These are phyloP conservation scores for Euphrasia arctica DNA, from an alignment of 305 asterid genomes.

Conservation along the genomic window DNA sequence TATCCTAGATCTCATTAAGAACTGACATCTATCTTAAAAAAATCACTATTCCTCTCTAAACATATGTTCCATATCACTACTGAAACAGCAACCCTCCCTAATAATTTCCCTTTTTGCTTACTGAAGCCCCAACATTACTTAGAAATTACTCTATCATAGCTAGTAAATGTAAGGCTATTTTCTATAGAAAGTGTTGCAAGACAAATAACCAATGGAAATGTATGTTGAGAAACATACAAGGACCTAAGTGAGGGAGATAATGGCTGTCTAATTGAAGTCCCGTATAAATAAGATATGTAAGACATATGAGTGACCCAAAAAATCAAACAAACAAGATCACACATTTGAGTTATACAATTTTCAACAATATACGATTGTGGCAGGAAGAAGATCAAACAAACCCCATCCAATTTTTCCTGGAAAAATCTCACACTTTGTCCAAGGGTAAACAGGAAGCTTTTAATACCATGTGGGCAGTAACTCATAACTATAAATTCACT, in stretches of 20 bases:
- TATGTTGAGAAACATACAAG: neutral
- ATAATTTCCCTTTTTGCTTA: too few species aligned
- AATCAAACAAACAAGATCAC: neutral
- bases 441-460: neutral
- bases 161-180: conserved; percentile 8
- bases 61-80: too few species aligned
- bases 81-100: too few species aligned
- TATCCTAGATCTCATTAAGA: too few species aligned
- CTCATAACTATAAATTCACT: neutral
- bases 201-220: conserved; percentile 3
- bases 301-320: conserved; percentile 2
- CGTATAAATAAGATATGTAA: neutral
- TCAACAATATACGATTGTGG: neutral
- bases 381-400: neutral
- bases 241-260: neutral
- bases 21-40: too few species aligned
- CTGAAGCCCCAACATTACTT: too few species aligned
- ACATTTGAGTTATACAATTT: neutral
- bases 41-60: too few species aligned
- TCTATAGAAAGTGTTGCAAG: conserved; percentile 15
- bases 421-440: neutral
- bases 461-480: neutral
- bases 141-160: too few species aligned
- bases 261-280: neutral
- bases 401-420: neutral